Evolutionary conservation across 192 early-diverging fungal species (phyloP).

Genomic region (Martensiomyces pterosporus): DNA sequence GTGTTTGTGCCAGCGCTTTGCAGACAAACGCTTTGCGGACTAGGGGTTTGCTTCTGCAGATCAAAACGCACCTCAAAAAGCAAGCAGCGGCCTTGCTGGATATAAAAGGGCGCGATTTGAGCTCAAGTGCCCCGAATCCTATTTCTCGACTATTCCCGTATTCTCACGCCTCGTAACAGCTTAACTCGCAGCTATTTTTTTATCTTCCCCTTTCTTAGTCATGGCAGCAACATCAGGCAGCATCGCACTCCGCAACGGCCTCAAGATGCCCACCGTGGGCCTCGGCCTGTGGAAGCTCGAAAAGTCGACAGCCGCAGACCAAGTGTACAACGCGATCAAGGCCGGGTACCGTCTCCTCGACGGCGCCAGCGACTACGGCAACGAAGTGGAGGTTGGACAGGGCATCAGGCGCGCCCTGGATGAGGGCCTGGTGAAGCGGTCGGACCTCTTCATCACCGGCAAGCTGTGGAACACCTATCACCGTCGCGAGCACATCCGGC

Average conservation of each 20-base stretch:
- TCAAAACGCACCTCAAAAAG: too few species aligned
- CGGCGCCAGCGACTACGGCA: constrained; percentile 63
- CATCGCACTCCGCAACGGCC: constrained; percentile 54
- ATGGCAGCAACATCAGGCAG: constrained; percentile 8
- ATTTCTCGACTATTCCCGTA: too few species aligned
- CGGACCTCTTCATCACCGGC: constrained; percentile 71
- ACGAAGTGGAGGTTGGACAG: constrained; percentile 72
- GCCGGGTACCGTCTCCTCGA: constrained; percentile 68
- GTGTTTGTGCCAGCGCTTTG: too few species aligned
- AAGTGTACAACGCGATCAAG: constrained; percentile 60
- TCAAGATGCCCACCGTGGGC: constrained; percentile 58
- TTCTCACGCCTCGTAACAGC: too few species aligned
- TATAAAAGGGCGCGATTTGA: too few species aligned
- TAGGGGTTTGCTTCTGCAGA: too few species aligned
- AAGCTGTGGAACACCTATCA: constrained; percentile 72
- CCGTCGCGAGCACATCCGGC: constrained; percentile 55
- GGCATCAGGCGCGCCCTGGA: constrained; percentile 55
- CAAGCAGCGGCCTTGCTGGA: too few species aligned
- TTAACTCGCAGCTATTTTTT: neutral
- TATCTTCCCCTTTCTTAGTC: neutral
- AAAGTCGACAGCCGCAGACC: constrained; percentile 48
- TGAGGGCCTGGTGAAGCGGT: constrained; percentile 51
- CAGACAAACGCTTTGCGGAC: too few species aligned
- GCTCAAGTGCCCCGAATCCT: too few species aligned
- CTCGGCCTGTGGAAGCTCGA: constrained; percentile 60